Evolutionary conservation across 371 early-diverging fungal genomes (phyloP).

Genomic region (Phascolomyces articulosus): DNA sequence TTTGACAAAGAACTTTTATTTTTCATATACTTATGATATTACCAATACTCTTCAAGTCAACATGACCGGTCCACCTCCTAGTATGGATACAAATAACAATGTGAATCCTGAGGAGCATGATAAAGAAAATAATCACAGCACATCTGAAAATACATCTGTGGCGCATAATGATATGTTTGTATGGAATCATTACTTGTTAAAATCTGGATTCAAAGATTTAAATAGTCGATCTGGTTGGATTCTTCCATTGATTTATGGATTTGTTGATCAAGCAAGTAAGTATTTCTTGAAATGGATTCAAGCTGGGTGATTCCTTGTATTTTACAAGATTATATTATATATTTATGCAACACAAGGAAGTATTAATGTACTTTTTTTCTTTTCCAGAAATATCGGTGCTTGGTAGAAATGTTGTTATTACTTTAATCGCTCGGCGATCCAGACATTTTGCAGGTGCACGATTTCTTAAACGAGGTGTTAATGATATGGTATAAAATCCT

Average conservation of each 20-base stretch:
- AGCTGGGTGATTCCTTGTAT: too few relatives aligned
- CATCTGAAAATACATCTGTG: slow-evolving; percentile 5
- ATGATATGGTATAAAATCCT: slow-evolving; percentile 85
- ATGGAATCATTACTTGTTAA: slow-evolving; percentile 90
- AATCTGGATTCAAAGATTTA: slow-evolving; percentile 69
- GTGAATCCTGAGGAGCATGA: not conserved
- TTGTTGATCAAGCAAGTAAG: slow-evolving; percentile 93
- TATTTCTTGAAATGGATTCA: not conserved
- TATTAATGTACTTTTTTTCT: not conserved
- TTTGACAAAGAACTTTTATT: slow-evolving; percentile 87
- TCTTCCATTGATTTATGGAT: slow-evolving; percentile 92
- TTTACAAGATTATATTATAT: too few relatives aligned
- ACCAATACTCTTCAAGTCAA: slow-evolving; percentile 91
- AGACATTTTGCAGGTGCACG: slow-evolving; percentile 96
- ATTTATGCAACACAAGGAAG: too few relatives aligned
- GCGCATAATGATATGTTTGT: slow-evolving; percentile 87
- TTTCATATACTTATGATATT: slow-evolving; percentile 93
- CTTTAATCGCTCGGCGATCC: slow-evolving; percentile 94
- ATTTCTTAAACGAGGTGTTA: slow-evolving; percentile 95
- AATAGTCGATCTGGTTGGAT: slow-evolving; percentile 82
- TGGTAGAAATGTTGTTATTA: slow-evolving; percentile 86
- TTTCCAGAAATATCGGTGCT: slow-evolving; percentile 71
- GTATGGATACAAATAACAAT: not conserved
- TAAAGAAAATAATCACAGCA: not conserved
- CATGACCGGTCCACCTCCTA: slow-evolving; percentile 56